Conservation (phyloP, 257 asterid genomes). For the Solanum pimpinellifolium region DNA sequence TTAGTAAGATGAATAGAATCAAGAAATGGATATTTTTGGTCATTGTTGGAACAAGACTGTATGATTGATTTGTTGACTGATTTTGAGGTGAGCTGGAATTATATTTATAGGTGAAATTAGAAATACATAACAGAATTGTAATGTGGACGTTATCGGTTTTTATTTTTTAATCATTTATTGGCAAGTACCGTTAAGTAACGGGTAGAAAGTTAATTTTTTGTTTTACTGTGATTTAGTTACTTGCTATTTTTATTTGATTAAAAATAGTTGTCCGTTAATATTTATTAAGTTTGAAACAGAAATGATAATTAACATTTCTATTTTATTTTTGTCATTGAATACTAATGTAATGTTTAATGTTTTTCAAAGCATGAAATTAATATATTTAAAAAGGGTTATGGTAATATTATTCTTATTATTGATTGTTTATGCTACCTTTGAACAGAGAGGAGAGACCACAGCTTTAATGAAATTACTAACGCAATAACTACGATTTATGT, state of each 20-base stretch:
- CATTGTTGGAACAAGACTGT: not conserved
- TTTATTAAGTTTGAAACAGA: no score
- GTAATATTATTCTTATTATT: no score
- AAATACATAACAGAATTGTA: not conserved
- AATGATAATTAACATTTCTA: no score
- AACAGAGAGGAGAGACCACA: no score
- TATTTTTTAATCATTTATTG: not conserved
- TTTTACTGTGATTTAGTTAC: not conserved
- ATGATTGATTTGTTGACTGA: not conserved
- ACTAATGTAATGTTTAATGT: no score
- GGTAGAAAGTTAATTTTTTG: not conserved
- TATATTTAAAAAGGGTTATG: no score
- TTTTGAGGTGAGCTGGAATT: no score
- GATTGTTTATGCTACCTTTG: no score
- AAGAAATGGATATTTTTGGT: not conserved
- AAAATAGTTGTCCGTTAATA: no score
- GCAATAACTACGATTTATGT: not conserved
- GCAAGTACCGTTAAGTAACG: not conserved
- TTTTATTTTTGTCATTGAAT: no score
- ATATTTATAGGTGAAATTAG: not conserved
- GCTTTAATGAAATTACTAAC: not conserved
- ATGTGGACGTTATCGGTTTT: not conserved
- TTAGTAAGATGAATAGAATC: not conserved
- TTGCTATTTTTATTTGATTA: no score
- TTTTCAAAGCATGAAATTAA: no score